phyloP scores from a whole-genome alignment of 352 stramenopile species.

The Phytophthora hibernalis region DNA sequence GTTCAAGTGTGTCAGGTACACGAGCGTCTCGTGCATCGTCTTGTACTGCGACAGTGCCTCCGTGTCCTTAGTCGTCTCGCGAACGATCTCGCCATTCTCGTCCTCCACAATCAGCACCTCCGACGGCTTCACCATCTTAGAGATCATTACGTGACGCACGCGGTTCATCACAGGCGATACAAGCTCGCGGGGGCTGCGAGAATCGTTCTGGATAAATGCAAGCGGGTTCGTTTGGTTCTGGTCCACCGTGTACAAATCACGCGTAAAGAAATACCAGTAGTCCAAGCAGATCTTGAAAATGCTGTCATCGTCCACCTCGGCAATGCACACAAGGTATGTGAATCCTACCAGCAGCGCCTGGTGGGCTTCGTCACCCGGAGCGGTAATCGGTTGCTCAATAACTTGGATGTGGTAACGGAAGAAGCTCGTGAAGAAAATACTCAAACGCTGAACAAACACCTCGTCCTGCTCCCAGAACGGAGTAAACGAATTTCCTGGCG shows the following conservation, averaged over 20 bases:
- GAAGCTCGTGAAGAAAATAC: conserved; percentile 97
- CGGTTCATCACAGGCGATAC: conserved; percentile 92
- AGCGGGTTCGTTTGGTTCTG: conserved; percentile 77
- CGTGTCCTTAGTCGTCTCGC: conserved; percentile 99
- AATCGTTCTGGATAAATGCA: conserved; percentile 62
- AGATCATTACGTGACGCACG: conserved; percentile 98
- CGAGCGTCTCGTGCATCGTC: conserved; percentile 99
- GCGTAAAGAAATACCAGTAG: conserved; percentile 97
- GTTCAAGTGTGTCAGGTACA: conserved; percentile 99
- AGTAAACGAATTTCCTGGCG: conserved; percentile 92
- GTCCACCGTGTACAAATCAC: conserved; percentile 96
- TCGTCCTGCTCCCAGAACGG: conserved; percentile 94
- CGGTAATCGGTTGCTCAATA: conserved; percentile 90
- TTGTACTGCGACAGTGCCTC: conserved; percentile 99
- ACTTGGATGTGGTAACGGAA: conserved; percentile 95
- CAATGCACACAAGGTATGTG: conserved; percentile 93
- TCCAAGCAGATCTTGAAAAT: conserved; percentile 99
- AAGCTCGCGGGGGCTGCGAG: conserved; percentile 67
- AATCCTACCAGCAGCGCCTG: conserved; percentile 93
- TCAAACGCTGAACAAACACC: conserved; percentile 97
- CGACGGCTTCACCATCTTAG: conserved; percentile 99
- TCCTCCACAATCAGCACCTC: conserved; percentile 99
- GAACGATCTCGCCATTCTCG: conserved; percentile 97
- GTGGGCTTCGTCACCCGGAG: conserved; percentile 87
- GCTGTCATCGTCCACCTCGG: conserved; percentile 93